Evolutionary conservation across 1,284 basidiomycete genomes (phyloP), one percentile per base, ranked within the genome.

Genomic region (Boletus smithii): DNA sequence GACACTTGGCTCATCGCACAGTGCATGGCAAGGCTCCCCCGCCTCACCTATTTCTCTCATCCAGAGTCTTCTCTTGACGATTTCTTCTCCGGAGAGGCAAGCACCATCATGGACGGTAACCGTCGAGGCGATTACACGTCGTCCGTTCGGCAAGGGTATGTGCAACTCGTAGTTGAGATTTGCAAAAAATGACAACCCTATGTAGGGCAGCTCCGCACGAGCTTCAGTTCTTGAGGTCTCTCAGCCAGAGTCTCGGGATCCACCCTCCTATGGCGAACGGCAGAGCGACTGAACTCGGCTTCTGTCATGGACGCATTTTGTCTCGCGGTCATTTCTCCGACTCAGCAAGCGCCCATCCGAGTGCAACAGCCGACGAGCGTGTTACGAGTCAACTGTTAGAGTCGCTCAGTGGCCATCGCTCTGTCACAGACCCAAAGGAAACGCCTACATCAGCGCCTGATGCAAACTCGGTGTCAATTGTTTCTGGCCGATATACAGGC

Each of bases 11-110:
- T 45, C 36, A 37, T 59, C 22, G 45, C 40, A 4, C 42, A 43
- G 14, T 55, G 54, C 40, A 56, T 53, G 42, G 45, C 35, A 14
- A 53, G 45, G 24, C 39, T 55, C n/a, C 56, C 42, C 10, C 31
- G 9, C 17, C 3, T 17, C 22, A 58, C 38, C 4, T 49, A 46
- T 22, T 43, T 56, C 22, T 56, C 54, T 31, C 53, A 58, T 40
- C 44, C 42, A 26, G 51, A 55, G 26, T 29, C 38, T 35, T 53
- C 53, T n/a, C 43, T 55, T 17, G 37, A 51, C 2, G 39, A 55
- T 41, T 55, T 54, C 40, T 58, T 57, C 37, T 26, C 34, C 10
- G 43, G 36, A 17, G 46, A 57, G 24, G 41, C 31, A 7, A 46
- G 7, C 6, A 10, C 37, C 16, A 4, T 39, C 5, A 16, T 20